A percentile compares a stretch with the other conserved stretches of the same genome.
phyloP scores from a whole-genome alignment of 371 early-diverging fungal genomes.

The Apophysomyces elegans region DNA sequence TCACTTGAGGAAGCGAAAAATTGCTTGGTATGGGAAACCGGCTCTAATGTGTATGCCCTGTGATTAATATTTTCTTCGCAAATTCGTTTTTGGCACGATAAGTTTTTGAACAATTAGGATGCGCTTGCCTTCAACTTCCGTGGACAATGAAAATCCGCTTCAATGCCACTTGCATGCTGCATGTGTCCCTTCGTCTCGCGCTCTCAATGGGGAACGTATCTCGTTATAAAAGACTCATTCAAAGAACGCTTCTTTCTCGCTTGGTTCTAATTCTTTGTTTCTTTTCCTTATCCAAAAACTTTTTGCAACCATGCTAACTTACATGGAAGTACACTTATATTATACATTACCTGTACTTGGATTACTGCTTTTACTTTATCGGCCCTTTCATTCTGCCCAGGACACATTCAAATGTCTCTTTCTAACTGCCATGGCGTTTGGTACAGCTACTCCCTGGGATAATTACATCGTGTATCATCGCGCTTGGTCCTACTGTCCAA shows the following conservation, averaged over 20 bases:
- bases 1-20: not conserved
- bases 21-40: constrained; percentile 7
- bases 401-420: constrained; percentile 50
- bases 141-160: constrained; percentile 1
- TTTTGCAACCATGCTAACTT: constrained; percentile 47
- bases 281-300: not conserved
- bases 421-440: constrained; percentile 47
- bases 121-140: not conserved
- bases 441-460: constrained; percentile 69
- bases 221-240: constrained; percentile 3
- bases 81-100: not conserved
- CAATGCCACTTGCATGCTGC: constrained; percentile 1
- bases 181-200: constrained; percentile 4
- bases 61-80: not conserved
- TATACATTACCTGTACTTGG: constrained; percentile 59
- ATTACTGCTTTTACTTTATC: constrained; percentile 34
- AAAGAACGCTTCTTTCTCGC: not conserved
- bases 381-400: constrained; percentile 44
- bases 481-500: constrained; percentile 59
- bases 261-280: not conserved
- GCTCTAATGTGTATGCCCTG: constrained; percentile 1
- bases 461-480: constrained; percentile 60
- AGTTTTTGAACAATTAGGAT: not conserved
- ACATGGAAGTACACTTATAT: constrained; percentile 62
- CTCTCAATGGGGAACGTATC: not conserved